Evolutionary conservation across 75 land plant species (phyloP), one percentile per base, ranked within the genome.

Genomic region (Pinus albicaulis): DNA sequence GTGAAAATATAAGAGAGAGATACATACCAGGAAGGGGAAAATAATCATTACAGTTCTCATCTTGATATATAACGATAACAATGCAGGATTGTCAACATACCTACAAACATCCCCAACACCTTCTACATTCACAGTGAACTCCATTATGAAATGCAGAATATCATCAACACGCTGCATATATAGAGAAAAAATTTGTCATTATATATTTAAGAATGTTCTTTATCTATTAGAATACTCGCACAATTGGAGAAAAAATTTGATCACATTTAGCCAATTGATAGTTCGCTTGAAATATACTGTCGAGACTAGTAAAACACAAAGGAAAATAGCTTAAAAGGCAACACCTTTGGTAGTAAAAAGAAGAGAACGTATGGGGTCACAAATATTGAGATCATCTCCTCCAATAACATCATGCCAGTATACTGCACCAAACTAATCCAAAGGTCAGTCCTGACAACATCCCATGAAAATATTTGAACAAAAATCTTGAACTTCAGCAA

Each of bases 91-190:
- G 41, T 31, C 53, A 26, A n/a, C 72, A 64, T 55, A 95, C 99
- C 99, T 97, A 89, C 99, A 97, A 63, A 97, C 99, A 89, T 94
- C 83, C 73, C 99, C 99, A 77, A 97, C 99, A 59, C 99, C 99
- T 65, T 89, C 93, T 65, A 92, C 81, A 69, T 84, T 60, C 22
- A 90, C 87, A 26, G 97, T 94, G 76, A 90, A 94, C 56, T 94
- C 95, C 59, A 81, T 71, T 72, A 96, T 91, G 79, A 94, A 96
- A 76, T 83, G 89, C 80, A 96, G 76, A 61, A 96, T 89, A 74
- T 90, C 95, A 74, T 92, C 91, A 63, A 96, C 95, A 68, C 84
- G 90, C 99, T 97, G 89, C 78, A 83, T 25, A 60, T 8, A 3
- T 69, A 72, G 71, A 48, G 56, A 38, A 24, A 73, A 73, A 71